phyloP scores from a whole-genome alignment of 345 rosid species.

The Kandelia obovata region DNA sequence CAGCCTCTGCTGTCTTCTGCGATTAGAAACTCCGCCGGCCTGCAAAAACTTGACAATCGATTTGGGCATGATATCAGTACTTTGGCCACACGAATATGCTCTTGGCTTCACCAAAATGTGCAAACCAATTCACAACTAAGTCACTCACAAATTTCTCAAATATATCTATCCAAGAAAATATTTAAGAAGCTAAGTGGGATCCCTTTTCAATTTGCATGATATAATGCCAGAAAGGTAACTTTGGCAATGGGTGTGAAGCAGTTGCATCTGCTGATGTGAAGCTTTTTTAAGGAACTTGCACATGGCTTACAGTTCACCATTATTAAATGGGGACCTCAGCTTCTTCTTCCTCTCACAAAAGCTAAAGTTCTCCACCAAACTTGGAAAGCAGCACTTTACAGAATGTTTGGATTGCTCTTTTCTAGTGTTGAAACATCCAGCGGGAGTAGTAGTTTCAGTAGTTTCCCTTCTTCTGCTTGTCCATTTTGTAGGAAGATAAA shows the following conservation, averaged over 20 bases:
- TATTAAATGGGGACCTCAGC: conserved; percentile 16
- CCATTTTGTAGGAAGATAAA: conserved; percentile 17
- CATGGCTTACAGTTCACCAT: conserved; percentile 4
- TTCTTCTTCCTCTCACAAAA: conserved; percentile 42
- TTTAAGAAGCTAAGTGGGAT: too few relatives aligned
- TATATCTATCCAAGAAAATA: too few relatives aligned
- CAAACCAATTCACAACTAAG: too few relatives aligned
- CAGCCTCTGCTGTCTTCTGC: too few relatives aligned
- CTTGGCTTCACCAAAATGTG: too few relatives aligned
- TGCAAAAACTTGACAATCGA: too few relatives aligned
- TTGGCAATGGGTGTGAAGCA: background rate
- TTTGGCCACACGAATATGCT: too few relatives aligned
- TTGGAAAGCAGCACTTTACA: conserved; percentile 46
- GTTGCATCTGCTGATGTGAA: background rate
- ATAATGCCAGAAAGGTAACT: too few relatives aligned
- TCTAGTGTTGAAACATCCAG: background rate
- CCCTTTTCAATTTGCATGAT: too few relatives aligned
- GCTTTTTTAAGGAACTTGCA: background rate
- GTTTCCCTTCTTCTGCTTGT: conserved; percentile 16
- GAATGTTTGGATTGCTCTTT: conserved; percentile 33
- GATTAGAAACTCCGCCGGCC: too few relatives aligned
- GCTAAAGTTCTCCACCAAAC: conserved; percentile 42
- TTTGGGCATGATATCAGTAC: too few relatives aligned
- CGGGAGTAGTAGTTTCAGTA: conserved; percentile 22
- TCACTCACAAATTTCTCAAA: too few relatives aligned